Percentiles rank a stretch among this genome's conserved stretches.
Conservation (phyloP, 192 early-diverging fungal genomes). For the Pilobolus umbonatus region DNA sequence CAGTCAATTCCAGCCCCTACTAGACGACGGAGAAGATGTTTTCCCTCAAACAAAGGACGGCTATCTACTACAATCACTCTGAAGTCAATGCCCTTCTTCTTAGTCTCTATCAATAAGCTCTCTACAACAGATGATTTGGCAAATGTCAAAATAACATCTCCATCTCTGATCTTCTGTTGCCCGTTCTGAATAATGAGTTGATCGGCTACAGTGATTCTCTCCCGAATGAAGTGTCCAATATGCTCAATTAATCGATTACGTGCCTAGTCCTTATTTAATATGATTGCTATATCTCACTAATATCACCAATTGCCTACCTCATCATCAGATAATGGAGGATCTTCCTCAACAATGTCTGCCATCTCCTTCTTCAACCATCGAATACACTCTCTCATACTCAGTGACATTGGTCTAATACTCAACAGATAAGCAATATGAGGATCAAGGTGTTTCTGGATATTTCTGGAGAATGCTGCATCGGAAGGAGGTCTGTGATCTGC, state of each 20-base stretch:
- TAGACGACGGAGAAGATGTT: conserved; percentile 55
- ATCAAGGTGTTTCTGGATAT: conserved; percentile 76
- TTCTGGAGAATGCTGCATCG: conserved; percentile 69
- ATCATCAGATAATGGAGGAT: conserved; percentile 76
- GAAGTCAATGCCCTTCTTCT: conserved; percentile 71
- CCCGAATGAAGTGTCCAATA: conserved; percentile 86
- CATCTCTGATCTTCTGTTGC: conserved; percentile 80
- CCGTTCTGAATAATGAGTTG: conserved; percentile 73
- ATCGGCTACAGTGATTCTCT: conserved; percentile 81
- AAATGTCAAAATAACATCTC: conserved; percentile 89
- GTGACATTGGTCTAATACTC: conserved; percentile 76
- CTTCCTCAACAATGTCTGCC: conserved; percentile 65
- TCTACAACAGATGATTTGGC: conserved; percentile 84
- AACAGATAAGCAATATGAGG: conserved; percentile 89
- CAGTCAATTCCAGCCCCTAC: conserved; percentile 61
- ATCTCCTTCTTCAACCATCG: conserved; percentile 86
- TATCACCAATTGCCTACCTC: too few species aligned
- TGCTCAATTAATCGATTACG: conserved; percentile 58
- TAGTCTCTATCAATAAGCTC: conserved; percentile 67
- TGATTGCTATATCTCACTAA: too few species aligned
- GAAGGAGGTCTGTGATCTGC: conserved; percentile 84
- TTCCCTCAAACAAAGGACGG: conserved; percentile 86
- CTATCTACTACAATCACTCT: conserved; percentile 90
- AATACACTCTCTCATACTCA: conserved; percentile 90
- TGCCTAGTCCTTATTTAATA: too few species aligned